Base-by-base conservation (phyloP, 169 alveolate species). In the Cyclospora cayetanensis region DNA sequence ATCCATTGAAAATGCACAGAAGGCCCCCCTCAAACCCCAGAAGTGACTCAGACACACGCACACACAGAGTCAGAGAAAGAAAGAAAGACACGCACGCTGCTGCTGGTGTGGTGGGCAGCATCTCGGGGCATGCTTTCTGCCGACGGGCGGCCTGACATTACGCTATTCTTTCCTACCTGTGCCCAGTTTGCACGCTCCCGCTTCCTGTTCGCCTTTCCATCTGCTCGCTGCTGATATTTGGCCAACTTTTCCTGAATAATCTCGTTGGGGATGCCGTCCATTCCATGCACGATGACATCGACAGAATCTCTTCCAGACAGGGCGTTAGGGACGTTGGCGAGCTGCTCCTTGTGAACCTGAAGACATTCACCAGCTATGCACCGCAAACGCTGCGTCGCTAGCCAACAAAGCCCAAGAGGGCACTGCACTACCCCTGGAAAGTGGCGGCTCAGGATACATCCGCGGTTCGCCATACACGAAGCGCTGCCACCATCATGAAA, bases 191-290 rank as follows among this genome's bases (percentile, higher is more conserved):
- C 96, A 55, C 98, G 43, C 91, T 96, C 97, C 66, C 95, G 96
- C 91, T 95, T 95, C 66, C 91, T 80, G 42, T 93, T 87, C 65
- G 94, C 95, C 72, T 94, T 94, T 88, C 93, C 97, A 11, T 96
- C 97, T 77, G 92, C 80, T 65, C 94, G 94, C 79, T 94, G 94
- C 77, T 91, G 90, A 50, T 94, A 94, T 76, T 95, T 95, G 68
- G 55, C 52, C 80, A 93, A 95, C 66, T 95, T 95, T 85, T 97
- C 99, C 72, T 95, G 97, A 31, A 97, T 95, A 34, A 97, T 83
- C 53, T 95, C 98, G 27, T 93, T 46, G 43, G 99, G 99, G 15
- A 99, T 98, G 35, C 99, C 99, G 83, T 98, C 97, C 99, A 98
- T 99, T 20, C 99, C 99, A 95, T 98, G 98, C 43, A 99, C 97